Conservation (phyloP, 1,284 basidiomycete species). For the Calocybe gambosa region DNA sequence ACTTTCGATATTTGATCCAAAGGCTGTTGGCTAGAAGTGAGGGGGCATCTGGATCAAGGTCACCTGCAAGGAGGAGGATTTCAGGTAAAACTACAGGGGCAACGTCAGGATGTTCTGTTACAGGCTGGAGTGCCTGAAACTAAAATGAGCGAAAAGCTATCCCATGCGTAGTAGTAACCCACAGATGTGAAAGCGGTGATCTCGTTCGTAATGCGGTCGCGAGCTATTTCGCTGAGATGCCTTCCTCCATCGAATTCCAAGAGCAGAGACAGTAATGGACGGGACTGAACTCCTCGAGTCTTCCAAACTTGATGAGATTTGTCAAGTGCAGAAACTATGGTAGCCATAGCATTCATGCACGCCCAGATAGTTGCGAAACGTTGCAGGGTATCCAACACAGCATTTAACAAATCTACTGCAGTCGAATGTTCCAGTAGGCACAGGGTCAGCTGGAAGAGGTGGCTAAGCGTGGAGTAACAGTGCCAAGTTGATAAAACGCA, state of each 20-base stretch:
- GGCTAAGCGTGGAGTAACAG: not conserved
- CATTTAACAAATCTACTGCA: constrained; percentile 46
- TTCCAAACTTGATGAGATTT: constrained; percentile 58
- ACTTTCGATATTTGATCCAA: constrained; percentile 73
- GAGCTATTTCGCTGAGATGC: constrained; percentile 46
- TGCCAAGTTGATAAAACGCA: constrained; percentile 25
- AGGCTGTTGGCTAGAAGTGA: constrained; percentile 66
- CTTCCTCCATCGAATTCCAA: constrained; percentile 56
- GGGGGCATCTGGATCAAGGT: constrained; percentile 51
- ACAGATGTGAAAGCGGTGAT: constrained; percentile 56
- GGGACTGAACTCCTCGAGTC: constrained; percentile 54
- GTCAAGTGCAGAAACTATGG: constrained; percentile 54
- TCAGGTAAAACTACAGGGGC: constrained; percentile 61
- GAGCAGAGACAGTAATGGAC: constrained; percentile 53
- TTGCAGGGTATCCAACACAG: constrained; percentile 59
- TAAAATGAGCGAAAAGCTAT: not conserved
- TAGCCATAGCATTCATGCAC: constrained; percentile 60
- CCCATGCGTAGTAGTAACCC: constrained; percentile 18
- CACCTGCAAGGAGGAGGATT: constrained; percentile 56
- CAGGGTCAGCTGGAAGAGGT: constrained; percentile 46
- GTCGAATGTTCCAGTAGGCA: constrained; percentile 46
- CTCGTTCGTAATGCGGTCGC: constrained; percentile 55
- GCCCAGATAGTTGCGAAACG: constrained; percentile 68
- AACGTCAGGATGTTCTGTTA: constrained; percentile 37
- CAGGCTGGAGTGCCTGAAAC: constrained; percentile 38